Percentiles rank a stretch among this genome's conserved stretches.
Evolutionary conservation across 139 green algal genomes (phyloP).

Genomic region (Trebouxia sp.): DNA sequence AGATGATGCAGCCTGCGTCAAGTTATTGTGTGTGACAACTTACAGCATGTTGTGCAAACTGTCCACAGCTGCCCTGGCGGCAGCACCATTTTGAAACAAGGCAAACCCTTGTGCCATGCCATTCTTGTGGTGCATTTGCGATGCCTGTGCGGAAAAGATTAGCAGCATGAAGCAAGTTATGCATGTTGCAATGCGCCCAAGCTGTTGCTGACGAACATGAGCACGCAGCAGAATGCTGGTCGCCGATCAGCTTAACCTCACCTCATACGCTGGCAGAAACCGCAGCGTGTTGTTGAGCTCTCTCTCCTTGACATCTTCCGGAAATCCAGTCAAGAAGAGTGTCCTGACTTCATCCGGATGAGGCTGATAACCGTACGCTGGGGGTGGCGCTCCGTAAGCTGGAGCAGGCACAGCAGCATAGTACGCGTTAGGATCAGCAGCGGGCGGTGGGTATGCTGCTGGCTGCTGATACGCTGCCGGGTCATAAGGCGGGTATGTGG

Average conservation of each 20-base stretch:
- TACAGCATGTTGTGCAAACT: slow-evolving; percentile 63
- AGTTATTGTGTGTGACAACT: slow-evolving; percentile 19
- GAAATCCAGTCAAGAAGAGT: slow-evolving; percentile 90
- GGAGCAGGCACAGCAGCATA: slow-evolving; percentile 23
- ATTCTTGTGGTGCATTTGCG: slow-evolving; percentile 78
- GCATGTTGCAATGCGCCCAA: not conserved
- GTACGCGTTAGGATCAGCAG: slow-evolving; percentile 20
- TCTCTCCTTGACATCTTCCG: slow-evolving; percentile 84
- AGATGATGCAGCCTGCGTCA: no score
- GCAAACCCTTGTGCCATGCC: slow-evolving; percentile 81
- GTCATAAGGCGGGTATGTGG: slow-evolving; percentile 18
- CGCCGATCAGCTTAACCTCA: not conserved
- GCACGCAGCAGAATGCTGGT: no score
- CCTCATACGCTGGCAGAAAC: slow-evolving; percentile 86
- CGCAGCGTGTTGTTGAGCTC: slow-evolving; percentile 95
- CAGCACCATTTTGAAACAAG: slow-evolving; percentile 62
- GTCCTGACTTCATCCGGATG: slow-evolving; percentile 79
- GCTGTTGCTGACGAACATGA: no score
- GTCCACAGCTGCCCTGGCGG: slow-evolving; percentile 60
- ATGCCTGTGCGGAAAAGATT: slow-evolving; percentile 52
- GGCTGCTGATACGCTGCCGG: slow-evolving; percentile 19
- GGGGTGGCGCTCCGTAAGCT: slow-evolving; percentile 17
- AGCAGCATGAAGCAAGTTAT: not conserved
- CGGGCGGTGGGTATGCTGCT: slow-evolving; percentile 6
- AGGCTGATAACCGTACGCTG: slow-evolving; percentile 21